phyloP scores from a whole-genome alignment of 2,329 filamentous ascomycete species.

The Colletotrichum sp. region DNA sequence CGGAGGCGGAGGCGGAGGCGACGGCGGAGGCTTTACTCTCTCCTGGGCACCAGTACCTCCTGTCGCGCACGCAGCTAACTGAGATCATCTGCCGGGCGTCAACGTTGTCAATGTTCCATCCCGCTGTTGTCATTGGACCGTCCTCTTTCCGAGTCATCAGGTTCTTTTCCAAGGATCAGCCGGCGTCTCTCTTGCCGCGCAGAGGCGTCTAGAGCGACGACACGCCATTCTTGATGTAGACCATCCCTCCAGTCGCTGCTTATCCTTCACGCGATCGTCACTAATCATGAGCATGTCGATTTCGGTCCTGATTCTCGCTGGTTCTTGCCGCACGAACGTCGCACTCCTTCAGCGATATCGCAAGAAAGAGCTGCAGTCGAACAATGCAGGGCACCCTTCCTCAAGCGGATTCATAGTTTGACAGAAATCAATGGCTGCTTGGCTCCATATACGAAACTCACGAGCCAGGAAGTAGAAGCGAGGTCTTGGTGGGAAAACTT shows the following conservation, averaged over 20 bases:
- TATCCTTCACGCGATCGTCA: not conserved
- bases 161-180: not conserved
- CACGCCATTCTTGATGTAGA: not conserved
- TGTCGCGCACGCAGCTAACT: not conserved
- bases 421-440: not conserved
- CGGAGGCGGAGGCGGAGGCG: not conserved
- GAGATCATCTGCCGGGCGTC: not conserved
- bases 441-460: not conserved
- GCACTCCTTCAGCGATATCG: not conserved
- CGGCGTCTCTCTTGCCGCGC: not conserved
- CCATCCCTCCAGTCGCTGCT: not conserved
- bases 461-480: not conserved
- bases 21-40: not conserved
- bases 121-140: not conserved
- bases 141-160: not conserved
- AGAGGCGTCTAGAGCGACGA: not conserved
- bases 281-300: not conserved
- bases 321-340: not conserved
- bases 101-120: not conserved
- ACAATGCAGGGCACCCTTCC: not conserved
- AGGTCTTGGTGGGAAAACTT: not conserved
- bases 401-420: not conserved
- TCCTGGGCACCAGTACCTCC: not conserved
- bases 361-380: not conserved
- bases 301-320: not conserved